These are phyloP conservation scores for Xanthoconium separans DNA, from an alignment of 1,284 basidiomycete species.

Conservation along the genomic window DNA sequence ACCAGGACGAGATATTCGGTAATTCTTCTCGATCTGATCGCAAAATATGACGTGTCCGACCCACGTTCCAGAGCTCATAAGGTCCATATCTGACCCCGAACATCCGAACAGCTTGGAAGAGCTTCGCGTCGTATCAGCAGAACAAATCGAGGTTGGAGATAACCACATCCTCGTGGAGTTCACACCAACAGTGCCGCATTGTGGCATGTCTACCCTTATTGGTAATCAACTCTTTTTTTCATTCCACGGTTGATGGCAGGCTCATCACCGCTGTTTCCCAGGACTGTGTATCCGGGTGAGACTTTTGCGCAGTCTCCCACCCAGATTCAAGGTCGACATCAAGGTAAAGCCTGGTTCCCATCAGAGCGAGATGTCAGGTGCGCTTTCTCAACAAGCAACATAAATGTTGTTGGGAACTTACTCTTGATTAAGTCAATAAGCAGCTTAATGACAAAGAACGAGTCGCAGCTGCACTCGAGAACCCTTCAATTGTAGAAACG, in stretches of 20 bases:
- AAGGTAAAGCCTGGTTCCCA: slow-evolving; percentile 93
- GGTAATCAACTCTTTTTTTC: slow-evolving; percentile 39
- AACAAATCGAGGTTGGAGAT: slow-evolving; percentile 76
- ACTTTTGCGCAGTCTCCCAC: slow-evolving; percentile 86
- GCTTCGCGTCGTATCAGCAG: slow-evolving; percentile 89
- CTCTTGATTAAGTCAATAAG: slow-evolving; percentile 77
- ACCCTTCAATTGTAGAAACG: slow-evolving; percentile 82
- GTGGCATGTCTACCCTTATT: slow-evolving; percentile 96
- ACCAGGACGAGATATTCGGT: slow-evolving; percentile 72
- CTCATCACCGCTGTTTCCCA: slow-evolving; percentile 32
- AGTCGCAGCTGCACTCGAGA: slow-evolving; percentile 96
- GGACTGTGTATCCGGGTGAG: slow-evolving; percentile 93
- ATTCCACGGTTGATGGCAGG: not conserved
- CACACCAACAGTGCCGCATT: slow-evolving; percentile 98
- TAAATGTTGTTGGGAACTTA: not conserved
- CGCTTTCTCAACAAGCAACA: slow-evolving; percentile 17
- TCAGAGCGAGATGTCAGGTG: slow-evolving; percentile 88
- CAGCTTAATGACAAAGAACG: slow-evolving; percentile 99
- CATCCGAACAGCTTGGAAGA: slow-evolving; percentile 98
- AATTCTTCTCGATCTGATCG: slow-evolving; percentile 10
- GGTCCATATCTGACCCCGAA: slow-evolving; percentile 94
- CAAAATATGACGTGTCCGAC: not conserved
- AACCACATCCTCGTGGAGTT: slow-evolving; percentile 86
- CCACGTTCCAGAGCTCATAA: slow-evolving; percentile 71
- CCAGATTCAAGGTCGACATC: slow-evolving; percentile 94